Percentiles rank a stretch among this genome's conserved stretches.
These are phyloP conservation scores for Fusarium sp. DNA, from an alignment of 2,329 filamentous ascomycete species.

Conservation along the genomic window DNA sequence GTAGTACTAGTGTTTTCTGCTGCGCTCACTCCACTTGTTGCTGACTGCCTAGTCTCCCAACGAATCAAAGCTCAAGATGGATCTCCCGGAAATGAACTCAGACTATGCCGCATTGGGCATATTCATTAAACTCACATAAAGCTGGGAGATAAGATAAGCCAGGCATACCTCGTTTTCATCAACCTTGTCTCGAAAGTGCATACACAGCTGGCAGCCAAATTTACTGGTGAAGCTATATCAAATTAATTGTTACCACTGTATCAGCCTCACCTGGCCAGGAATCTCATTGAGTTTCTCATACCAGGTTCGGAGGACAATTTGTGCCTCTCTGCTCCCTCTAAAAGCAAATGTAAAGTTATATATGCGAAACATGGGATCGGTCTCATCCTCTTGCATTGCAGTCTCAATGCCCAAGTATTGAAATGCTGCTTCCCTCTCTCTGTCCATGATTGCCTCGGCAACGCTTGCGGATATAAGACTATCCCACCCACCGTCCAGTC, in stretches of 20 bases:
- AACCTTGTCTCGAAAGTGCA: neutral
- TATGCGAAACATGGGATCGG: constrained; percentile 15
- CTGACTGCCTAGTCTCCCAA: no score
- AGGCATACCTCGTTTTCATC: no score
- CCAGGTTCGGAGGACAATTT: constrained; percentile 10
- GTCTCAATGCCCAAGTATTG: neutral
- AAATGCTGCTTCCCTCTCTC: neutral
- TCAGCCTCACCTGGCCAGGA: neutral
- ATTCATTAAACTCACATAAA: no score
- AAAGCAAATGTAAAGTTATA: constrained; percentile 18
- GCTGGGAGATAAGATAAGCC: no score
- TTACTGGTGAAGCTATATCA: rapidly evolving
- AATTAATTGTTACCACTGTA: neutral
- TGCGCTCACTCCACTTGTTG: no score
- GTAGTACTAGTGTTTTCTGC: neutral
- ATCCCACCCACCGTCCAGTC: constrained; percentile 9
- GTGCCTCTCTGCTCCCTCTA: neutral
- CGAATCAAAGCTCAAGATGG: neutral
- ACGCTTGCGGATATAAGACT: constrained; percentile 13
- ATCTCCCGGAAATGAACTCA: rapidly evolving
- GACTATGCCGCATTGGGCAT: no score
- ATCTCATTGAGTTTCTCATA: neutral
- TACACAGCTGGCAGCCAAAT: rapidly evolving
- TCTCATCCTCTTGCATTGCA: no score
- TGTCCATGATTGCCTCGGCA: constrained; percentile 11